A percentile compares a stretch with the other conserved stretches of the same genome.
Conservation (phyloP, 306 rosid species). For the Erythrophleum fordii region DNA sequence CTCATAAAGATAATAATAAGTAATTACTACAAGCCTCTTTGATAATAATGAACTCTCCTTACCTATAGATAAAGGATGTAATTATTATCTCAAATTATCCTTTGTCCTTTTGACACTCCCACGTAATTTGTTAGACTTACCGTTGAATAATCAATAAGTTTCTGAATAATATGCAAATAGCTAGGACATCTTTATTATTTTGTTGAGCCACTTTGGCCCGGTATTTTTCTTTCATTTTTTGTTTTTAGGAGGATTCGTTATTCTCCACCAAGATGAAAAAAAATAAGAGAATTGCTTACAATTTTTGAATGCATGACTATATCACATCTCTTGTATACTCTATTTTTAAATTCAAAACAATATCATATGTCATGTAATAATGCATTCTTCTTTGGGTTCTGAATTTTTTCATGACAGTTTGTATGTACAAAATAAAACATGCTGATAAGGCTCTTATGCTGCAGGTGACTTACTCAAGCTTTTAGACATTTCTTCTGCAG, state of each 20-base stretch:
- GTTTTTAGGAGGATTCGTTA: not conserved
- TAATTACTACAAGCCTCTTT: too few relatives aligned
- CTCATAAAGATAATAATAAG: not conserved
- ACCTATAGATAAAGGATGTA: not conserved
- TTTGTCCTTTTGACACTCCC: not conserved
- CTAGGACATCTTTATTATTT: not conserved
- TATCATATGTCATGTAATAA: not conserved
- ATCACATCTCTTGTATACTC: not conserved
- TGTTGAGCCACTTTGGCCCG: not conserved
- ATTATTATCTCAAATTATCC: not conserved
- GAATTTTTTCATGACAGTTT: not conserved
- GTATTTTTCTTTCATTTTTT: not conserved
- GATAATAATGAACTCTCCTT: not conserved
- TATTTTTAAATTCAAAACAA: too few relatives aligned
- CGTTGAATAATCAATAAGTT: not conserved
- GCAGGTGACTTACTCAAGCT: slow-evolving; percentile 93
- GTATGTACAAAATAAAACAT: not conserved
- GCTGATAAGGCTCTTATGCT: slow-evolving; percentile 33
- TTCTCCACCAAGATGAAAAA: not conserved
- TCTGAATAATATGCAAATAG: not conserved
- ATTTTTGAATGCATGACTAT: not conserved
- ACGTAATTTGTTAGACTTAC: not conserved
- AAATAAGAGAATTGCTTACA: not conserved
- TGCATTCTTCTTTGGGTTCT: not conserved
- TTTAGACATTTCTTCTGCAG: slow-evolving; percentile 76